Percentiles rank a stretch among this genome's conserved stretches.
Conservation (phyloP, 2,329 filamentous ascomycete species). For the Aspergillus oerlinghausenensis region DNA sequence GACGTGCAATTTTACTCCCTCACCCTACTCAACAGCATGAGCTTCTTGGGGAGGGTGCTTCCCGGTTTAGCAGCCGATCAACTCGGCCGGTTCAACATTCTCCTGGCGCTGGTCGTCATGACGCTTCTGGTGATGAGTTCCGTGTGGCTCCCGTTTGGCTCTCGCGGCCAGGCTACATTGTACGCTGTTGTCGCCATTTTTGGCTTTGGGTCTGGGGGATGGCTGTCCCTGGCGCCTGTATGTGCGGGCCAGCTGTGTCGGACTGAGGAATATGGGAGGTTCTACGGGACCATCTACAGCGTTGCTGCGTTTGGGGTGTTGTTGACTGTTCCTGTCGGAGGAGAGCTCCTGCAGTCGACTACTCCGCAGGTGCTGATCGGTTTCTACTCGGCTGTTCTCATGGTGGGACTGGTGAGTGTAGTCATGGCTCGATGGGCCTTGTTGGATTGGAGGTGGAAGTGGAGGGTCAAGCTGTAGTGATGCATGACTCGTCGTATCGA, state of each 20-base stretch:
- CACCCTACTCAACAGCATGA: slow-evolving; percentile 43
- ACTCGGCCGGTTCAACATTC: slow-evolving; percentile 45
- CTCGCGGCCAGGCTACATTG: slow-evolving; percentile 34
- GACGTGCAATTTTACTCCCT: slow-evolving; percentile 44
- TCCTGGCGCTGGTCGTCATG: slow-evolving; percentile 32
- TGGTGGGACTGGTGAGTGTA: slow-evolving; percentile 29
- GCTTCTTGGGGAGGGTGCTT: slow-evolving; percentile 41
- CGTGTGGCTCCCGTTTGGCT: slow-evolving; percentile 45
- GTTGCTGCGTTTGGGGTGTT: slow-evolving; percentile 45
- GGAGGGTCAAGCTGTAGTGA: slow-evolving; percentile 30
- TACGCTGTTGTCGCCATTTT: slow-evolving; percentile 46
- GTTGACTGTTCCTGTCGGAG: slow-evolving; percentile 44
- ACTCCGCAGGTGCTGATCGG: slow-evolving; percentile 44
- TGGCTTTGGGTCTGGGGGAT: slow-evolving; percentile 48
- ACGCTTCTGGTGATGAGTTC: slow-evolving; percentile 40
- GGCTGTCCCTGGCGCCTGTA: slow-evolving; percentile 43
- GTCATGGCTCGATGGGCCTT: slow-evolving; percentile 33
- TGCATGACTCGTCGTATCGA: no score
- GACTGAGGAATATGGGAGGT: slow-evolving; percentile 46
- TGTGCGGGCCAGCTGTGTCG: slow-evolving; percentile 47
- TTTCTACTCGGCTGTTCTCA: slow-evolving; percentile 43
- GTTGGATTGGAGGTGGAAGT: slow-evolving; percentile 35
- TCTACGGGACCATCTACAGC: slow-evolving; percentile 46
- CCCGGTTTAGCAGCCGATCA: slow-evolving; percentile 43
- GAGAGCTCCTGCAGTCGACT: slow-evolving; percentile 43